Base-by-base conservation (phyloP, 2,329 filamentous ascomycete species). In the Lachnellula cervina region DNA sequence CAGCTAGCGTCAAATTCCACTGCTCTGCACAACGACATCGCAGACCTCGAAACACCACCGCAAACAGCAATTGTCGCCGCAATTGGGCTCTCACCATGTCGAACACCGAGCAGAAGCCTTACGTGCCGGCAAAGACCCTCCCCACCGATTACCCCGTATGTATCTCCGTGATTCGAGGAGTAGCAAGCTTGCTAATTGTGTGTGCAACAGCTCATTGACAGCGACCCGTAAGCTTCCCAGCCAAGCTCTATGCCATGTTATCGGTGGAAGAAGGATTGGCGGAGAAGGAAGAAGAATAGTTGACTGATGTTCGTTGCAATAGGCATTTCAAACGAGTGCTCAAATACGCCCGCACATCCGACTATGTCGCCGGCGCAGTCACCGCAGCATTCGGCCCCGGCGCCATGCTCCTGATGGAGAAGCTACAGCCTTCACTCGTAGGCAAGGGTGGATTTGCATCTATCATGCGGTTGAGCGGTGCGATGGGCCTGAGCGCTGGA, bases 281-380 rank as follows among this genome's bases (percentile, higher is more conserved):
- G 28, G 9, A 32, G 7, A 32, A 32, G 28, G 28, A 9, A 32
- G 28, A 11, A 32, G 28, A 32, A 32, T 11, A n/a, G 14, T 9
- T 40, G 38, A 17, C 38, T 40, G 17, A n/a, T n/a, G 9, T 6
- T 17, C 16, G 38, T 25, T 25, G 21, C 59, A 55, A 51, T 67
- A 96, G 90, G 69, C 94, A 99, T 75, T 88, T 97, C 74, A 90
- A 85, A 74, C 87, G 94, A 71, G 94, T 97, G 17, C 73, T 97
- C 62, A 75, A 84, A 70, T 99, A 99, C 81, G 89, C 92, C 61
- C 84, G 94, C 61, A 77, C 84, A 48, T 89, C 87, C 49, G 94
- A 99, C 75, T 97, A 95, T 75, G 78, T 80, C 42, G 77, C 83
- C 64, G 93, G 87, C 60, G 78, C 80, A 55, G 80, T 77, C 14